Evolutionary conservation across 352 stramenopile genomes (phyloP).

Genomic region (Globisporangium irregulare): DNA sequence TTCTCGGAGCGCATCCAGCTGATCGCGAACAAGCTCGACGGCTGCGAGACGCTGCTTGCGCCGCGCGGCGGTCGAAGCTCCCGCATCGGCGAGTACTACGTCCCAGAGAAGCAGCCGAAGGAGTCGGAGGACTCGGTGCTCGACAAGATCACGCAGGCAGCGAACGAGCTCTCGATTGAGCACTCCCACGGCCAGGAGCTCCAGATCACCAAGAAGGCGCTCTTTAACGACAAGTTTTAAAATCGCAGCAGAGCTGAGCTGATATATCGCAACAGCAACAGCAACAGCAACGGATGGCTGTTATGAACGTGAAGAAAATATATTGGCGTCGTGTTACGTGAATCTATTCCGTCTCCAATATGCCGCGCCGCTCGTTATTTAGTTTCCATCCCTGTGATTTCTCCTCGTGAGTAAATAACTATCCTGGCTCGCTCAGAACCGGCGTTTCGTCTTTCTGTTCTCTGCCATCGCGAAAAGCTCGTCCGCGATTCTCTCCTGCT

Average conservation of each 20-base stretch:
- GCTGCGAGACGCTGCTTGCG: slow-evolving; percentile 61
- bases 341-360: not conserved
- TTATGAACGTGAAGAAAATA: slow-evolving; percentile 7
- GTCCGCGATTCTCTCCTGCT: slow-evolving; percentile 82
- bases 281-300: not conserved
- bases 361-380: not conserved
- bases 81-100: slow-evolving; percentile 84
- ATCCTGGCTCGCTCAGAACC: slow-evolving; percentile 33
- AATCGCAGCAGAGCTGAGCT: slow-evolving; percentile 5
- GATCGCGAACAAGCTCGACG: slow-evolving; percentile 82
- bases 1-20: slow-evolving; percentile 89
- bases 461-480: slow-evolving; percentile 82
- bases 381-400: not conserved
- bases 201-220: slow-evolving; percentile 77
- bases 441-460: slow-evolving; percentile 43
- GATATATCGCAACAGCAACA: not conserved
- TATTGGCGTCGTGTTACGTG: slow-evolving; percentile 3
- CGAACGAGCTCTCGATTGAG: slow-evolving; percentile 85
- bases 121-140: slow-evolving; percentile 74
- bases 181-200: slow-evolving; percentile 77
- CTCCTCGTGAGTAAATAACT: slow-evolving; percentile 9
- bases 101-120: slow-evolving; percentile 80
- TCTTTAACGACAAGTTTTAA: slow-evolving; percentile 83
- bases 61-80: slow-evolving; percentile 51
- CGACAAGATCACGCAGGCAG: slow-evolving; percentile 85